Conservation (phyloP, 2,329 filamentous ascomycete genomes). For the Chaetomium olivaceum region DNA sequence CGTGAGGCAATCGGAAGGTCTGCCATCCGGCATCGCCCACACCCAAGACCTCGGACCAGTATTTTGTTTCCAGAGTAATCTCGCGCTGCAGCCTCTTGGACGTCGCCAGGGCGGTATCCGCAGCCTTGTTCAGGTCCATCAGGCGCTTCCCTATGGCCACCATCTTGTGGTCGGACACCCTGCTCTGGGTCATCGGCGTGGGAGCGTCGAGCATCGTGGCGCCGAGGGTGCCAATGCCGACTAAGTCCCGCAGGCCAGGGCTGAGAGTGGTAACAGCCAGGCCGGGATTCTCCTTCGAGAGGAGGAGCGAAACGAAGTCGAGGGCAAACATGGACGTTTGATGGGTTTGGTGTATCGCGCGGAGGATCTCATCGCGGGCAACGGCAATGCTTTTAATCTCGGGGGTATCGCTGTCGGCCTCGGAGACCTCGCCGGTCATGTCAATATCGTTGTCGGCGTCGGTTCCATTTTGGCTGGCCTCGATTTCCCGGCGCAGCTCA, state of each 20-base stretch:
- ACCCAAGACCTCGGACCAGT: constrained; percentile 83
- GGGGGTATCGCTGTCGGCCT: constrained; percentile 45
- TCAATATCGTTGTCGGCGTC: constrained; percentile 45
- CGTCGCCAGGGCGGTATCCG: constrained; percentile 71
- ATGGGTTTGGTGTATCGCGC: constrained; percentile 55
- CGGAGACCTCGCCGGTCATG: constrained; percentile 49
- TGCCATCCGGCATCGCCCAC: constrained; percentile 86
- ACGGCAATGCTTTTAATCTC: constrained; percentile 46
- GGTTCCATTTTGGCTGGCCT: constrained; percentile 44
- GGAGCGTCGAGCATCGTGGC: constrained; percentile 65
- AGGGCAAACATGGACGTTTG: constrained; percentile 69
- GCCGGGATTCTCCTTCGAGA: constrained; percentile 77
- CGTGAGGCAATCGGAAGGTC: constrained; percentile 72
- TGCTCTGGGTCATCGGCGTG: constrained; percentile 58
- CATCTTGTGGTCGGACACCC: constrained; percentile 57
- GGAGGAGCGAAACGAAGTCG: constrained; percentile 79
- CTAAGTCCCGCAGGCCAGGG: constrained; percentile 65
- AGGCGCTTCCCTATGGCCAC: constrained; percentile 72
- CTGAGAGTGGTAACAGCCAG: constrained; percentile 72
- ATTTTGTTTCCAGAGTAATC: constrained; percentile 76
- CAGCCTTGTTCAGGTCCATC: constrained; percentile 72
- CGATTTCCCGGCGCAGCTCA: constrained; percentile 68
- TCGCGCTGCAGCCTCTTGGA: constrained; percentile 73
- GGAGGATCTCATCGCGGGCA: constrained; percentile 59
- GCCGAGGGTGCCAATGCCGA: constrained; percentile 74